Base-by-base conservation (phyloP, 75 land plant genomes). In the Chamaecyparis obtusa region DNA sequence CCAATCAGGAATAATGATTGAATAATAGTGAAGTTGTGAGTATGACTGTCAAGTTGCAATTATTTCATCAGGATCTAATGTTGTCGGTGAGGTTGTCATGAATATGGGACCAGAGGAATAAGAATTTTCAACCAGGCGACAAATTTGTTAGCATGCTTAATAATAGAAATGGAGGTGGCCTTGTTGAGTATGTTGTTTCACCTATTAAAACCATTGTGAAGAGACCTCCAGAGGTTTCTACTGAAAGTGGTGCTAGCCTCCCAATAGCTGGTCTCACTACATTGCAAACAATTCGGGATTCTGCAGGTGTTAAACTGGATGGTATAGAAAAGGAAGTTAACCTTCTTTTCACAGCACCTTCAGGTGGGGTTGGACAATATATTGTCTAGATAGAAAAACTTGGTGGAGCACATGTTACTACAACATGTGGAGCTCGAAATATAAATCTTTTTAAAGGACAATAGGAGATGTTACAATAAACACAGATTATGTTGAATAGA, bases 331-430 rank as follows among this genome's bases (percentile, higher is more conserved):
- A 82, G 67, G 55, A 49, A 36, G 78, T 55, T 39, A 92, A 92
- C 83, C 27, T 92, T 32, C 93, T 92, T 81, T 71, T 92, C 74
- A 91, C 93, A 13, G 93, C 88, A 51, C 92, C 93, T 33, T 92
- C 92, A 30, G 93, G 93, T 33, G 93, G 93, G 83, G 93, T 92
- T 72, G 93, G 93, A 49, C 86, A 74, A 21, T 91, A 87, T 77
- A 90, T 85, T n/a, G 92, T 92, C 24, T 85, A 92, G 93, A 55
- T 92, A 39, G 93, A 90, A 30, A 92, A 92, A 60, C 87, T 92
- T 82, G 88, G 57, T 36, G 88, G 92, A 24, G 89, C 92, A 35
- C 92, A 91, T 69, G 93, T 92, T 43, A 92, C 93, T 49, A 92
- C 93, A 10, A 92, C 92, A 27, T 91, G 92, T 86, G 93, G 93